Evolutionary conservation across 2,329 filamentous ascomycete species (phyloP).

Genomic region (Conoideocrella luteorostrata): DNA sequence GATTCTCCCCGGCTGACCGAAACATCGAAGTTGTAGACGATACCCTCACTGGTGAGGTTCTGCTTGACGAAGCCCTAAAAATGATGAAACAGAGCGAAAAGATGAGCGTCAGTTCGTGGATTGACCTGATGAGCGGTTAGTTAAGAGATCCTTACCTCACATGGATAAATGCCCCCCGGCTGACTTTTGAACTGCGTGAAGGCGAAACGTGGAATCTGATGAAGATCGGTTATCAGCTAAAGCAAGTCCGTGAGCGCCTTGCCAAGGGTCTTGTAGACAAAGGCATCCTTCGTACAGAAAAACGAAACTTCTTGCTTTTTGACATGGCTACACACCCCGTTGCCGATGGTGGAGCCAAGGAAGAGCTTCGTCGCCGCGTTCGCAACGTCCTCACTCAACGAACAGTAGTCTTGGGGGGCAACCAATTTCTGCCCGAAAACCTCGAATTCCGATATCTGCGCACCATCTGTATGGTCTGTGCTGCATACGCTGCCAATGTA

Average conservation of each 20-base stretch:
- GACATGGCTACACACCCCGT: constrained; percentile 99
- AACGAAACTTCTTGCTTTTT: constrained; percentile 98
- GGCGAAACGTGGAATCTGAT: constrained; percentile 99
- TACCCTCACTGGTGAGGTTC: constrained; percentile 89
- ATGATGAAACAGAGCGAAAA: constrained; percentile 99
- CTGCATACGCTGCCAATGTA: constrained; percentile 95
- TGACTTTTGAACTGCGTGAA: too few species aligned
- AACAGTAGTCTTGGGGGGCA: constrained; percentile 81
- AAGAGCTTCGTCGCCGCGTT: constrained; percentile 90
- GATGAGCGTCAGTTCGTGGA: constrained; percentile 99
- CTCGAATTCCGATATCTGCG: constrained; percentile 90
- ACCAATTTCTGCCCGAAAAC: constrained; percentile 86
- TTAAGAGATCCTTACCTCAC: constrained; percentile 1
- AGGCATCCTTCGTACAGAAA: constrained; percentile 95
- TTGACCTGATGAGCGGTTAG: constrained; percentile 96
- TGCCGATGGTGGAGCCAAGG: constrained; percentile 92
- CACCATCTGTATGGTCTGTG: constrained; percentile 94
- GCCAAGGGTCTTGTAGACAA: constrained; percentile 98
- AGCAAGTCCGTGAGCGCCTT: constrained; percentile 95
- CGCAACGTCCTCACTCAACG: constrained; percentile 88
- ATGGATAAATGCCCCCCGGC: too few species aligned
- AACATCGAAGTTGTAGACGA: constrained; percentile 97
- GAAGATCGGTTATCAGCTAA: constrained; percentile 99
- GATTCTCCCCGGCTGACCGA: constrained; percentile 87
- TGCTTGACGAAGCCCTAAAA: constrained; percentile 95